Percentiles rank a stretch among this genome's conserved stretches.
phyloP scores from a whole-genome alignment of 208 protist genomes.

The Lotmaria passim region DNA sequence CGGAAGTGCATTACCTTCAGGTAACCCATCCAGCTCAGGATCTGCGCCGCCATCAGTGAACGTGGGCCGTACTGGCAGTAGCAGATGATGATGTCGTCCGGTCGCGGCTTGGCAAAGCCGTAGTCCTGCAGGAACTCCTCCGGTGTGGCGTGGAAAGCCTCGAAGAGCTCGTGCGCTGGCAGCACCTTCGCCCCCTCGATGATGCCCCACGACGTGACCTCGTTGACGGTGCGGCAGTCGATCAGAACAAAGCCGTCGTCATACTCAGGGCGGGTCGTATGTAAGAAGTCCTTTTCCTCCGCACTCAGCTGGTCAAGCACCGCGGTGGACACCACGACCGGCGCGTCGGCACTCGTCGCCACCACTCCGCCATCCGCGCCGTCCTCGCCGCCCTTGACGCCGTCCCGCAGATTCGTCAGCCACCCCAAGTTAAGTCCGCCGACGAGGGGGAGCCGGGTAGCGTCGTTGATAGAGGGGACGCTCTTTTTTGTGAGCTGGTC shows the following conservation, averaged over 20 bases:
- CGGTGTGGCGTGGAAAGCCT: slow-evolving; percentile 76
- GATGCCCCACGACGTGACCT: slow-evolving; percentile 86
- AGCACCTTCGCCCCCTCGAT: slow-evolving; percentile 86
- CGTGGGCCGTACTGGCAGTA: slow-evolving; percentile 87
- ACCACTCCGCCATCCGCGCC: slow-evolving; percentile 33
- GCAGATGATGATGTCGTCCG: slow-evolving; percentile 77
- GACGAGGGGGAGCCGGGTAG: slow-evolving; percentile 39
- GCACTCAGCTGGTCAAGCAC: slow-evolving; percentile 51
- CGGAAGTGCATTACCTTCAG: slow-evolving; percentile 78
- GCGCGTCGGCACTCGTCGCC: slow-evolving; percentile 38
- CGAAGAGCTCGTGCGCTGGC: slow-evolving; percentile 84
- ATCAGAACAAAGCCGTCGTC: slow-evolving; percentile 79
- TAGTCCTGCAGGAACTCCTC: slow-evolving; percentile 74
- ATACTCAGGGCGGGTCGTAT: slow-evolving; percentile 68
- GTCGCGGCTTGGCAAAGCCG: slow-evolving; percentile 76
- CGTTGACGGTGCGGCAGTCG: slow-evolving; percentile 86
- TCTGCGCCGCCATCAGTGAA: slow-evolving; percentile 83
- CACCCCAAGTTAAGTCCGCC: slow-evolving; percentile 39
- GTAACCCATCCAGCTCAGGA: slow-evolving; percentile 87
- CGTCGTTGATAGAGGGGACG: slow-evolving; percentile 42
- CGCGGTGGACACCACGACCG: slow-evolving; percentile 43
- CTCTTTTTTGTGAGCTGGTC: slow-evolving; percentile 48
- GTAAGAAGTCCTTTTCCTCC: slow-evolving; percentile 58
- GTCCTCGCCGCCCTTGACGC: slow-evolving; percentile 4
- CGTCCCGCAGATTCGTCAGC: slow-evolving; percentile 13